Evolutionary conservation across 2,329 filamentous ascomycete species (phyloP).

Genomic region (Penicillium sp.): DNA sequence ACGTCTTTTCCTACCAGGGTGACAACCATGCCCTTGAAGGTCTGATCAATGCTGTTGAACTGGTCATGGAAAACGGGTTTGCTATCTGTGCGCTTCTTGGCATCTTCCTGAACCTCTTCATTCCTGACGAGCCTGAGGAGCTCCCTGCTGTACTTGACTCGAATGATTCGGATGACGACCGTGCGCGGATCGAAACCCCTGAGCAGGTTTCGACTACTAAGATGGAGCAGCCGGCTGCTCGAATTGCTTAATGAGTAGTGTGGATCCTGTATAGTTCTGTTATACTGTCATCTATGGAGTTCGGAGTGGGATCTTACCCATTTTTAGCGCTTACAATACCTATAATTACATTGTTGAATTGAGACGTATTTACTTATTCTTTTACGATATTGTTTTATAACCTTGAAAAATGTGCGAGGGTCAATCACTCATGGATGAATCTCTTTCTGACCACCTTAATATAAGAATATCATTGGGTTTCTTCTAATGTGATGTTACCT

Average conservation of each 20-base stretch:
- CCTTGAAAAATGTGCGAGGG: too few relatives aligned
- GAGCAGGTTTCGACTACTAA: constrained; percentile 8
- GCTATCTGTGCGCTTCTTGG: constrained; percentile 69
- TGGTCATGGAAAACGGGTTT: constrained; percentile 66
- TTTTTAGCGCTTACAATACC: constrained; percentile 1
- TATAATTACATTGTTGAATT: not conserved
- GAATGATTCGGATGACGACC: constrained; percentile 23
- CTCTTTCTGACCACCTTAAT: too few relatives aligned
- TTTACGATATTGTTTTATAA: too few relatives aligned
- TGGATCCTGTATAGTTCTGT: not conserved
- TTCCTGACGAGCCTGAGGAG: constrained; percentile 76
- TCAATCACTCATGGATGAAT: too few relatives aligned
- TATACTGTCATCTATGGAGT: not conserved
- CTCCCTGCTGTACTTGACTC: constrained; percentile 39
- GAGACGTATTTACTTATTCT: not conserved
- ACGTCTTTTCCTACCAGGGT: constrained; percentile 48
- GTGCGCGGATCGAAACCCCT: constrained; percentile 5
- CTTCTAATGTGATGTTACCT: too few relatives aligned
- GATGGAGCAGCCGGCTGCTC: constrained; percentile 6
- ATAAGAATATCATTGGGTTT: too few relatives aligned
- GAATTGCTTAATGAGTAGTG: not conserved
- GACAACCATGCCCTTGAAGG: constrained; percentile 68
- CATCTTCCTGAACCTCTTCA: constrained; percentile 68
- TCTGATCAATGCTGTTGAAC: constrained; percentile 51
- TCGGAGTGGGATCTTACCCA: not conserved